Base-by-base conservation (phyloP, 805 yeast species). In the Teunomyces funiuensis region DNA sequence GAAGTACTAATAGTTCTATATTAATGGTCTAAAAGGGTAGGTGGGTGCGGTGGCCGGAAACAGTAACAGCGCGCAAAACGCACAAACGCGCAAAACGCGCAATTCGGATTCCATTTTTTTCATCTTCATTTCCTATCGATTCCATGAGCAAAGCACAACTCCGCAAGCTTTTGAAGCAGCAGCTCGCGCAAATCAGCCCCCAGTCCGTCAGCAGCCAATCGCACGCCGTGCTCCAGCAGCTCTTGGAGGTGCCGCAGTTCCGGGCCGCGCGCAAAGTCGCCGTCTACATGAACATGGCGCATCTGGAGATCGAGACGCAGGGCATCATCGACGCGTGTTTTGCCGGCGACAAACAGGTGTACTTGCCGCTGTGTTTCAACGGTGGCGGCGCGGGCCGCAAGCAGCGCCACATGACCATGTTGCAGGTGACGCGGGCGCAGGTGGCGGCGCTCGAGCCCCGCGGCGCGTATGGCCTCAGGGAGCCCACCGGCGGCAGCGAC, bases 201-300 rank as follows among this genome's bases (percentile, higher is more conserved):
- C 47, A 47, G 3, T 40, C 53, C 1, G 33, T 66, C 13, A 17
- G 23, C 0, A 3, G 17, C 3, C 74, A 69, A 44, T 66, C 74
- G 1, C 25, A 17, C 1, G 27, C 40, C 9, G 57, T 69, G 3
- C 44, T 45, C 7, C 34, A 48, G 1, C 42, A 47, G 9, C 30
- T 71, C n/a, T 15, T 46, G 16, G 28, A 46, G 2, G 40, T 51
- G 25, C 63, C 68, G 0, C 65, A 58, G 30, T 82, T 80, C 50
- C 48, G 57, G 39, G 39, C 48, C 0, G 78, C 89, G 0, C 51
- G 54, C 7, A 67, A 58, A 3, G 58, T 89, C 2, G 96, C 84
- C 0, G 55, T 88, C 22, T 90, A 79, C 54, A 77, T 89, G 85
- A 80, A 77, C 57, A 83, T 90, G 89, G 88, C 83, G 2, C 49